phyloP scores from a whole-genome alignment of 2,329 filamentous ascomycete species.

The Elsinoe ampelina region DNA sequence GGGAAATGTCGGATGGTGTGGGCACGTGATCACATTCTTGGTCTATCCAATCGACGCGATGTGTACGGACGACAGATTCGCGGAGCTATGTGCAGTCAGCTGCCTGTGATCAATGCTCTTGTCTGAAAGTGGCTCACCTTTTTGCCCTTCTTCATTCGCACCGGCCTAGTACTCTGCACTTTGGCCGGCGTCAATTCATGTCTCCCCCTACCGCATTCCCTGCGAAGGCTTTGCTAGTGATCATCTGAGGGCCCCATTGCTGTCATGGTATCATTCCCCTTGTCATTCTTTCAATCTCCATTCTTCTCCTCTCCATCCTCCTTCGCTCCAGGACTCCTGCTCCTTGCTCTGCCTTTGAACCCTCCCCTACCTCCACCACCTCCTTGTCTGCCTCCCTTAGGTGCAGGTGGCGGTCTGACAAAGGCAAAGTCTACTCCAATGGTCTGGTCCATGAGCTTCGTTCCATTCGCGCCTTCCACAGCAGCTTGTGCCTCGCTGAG shows the following conservation, averaged over 20 bases:
- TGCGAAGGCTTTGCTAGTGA: too few relatives aligned
- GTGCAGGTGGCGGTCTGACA: slow-evolving; percentile 60
- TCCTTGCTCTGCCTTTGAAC: slow-evolving; percentile 29
- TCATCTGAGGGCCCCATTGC: too few relatives aligned
- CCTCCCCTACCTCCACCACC: slow-evolving; percentile 21
- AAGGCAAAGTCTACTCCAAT: slow-evolving; percentile 78
- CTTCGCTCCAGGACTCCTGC: slow-evolving; percentile 35
- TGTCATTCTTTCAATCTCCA: slow-evolving; percentile 16
- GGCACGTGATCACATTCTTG: too few relatives aligned
- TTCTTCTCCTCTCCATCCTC: slow-evolving; percentile 23
- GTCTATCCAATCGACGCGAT: too few relatives aligned
- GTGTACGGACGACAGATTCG: too few relatives aligned
- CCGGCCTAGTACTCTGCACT: not conserved
- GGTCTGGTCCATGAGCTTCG: slow-evolving; percentile 72
- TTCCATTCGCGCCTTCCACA: slow-evolving; percentile 67
- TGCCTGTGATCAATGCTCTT: too few relatives aligned
- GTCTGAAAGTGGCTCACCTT: too few relatives aligned
- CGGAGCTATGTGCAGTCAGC: too few relatives aligned
- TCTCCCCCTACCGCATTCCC: not conserved
- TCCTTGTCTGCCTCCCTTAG: slow-evolving; percentile 25
- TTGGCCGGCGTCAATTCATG: not conserved
- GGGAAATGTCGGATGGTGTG: too few relatives aligned
- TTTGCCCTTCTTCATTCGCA: not conserved
- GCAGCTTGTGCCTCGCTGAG: slow-evolving; percentile 71
- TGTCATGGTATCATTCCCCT: not conserved